Evolutionary conservation across 352 stramenopile genomes (phyloP).

Genomic region (Phytophthora sp.): DNA sequence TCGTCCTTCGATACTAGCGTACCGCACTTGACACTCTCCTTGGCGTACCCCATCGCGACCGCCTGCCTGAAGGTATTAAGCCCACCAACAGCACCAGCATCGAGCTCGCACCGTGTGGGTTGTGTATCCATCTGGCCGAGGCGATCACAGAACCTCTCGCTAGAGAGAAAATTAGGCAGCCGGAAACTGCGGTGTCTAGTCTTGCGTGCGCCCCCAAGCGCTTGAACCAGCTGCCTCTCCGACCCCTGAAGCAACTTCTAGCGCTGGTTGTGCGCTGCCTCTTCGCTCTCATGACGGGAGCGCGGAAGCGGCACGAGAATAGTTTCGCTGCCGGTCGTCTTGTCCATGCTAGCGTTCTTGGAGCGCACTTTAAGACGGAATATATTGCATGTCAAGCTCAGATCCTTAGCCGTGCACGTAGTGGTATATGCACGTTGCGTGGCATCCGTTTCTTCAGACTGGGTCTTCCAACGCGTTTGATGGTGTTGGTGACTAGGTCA

Average conservation of each 20-base stretch:
- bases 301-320: neutral
- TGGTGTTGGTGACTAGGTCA: neutral
- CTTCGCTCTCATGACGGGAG: neutral
- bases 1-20: no score
- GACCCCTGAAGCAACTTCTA: neutral
- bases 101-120: neutral
- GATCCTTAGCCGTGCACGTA: neutral
- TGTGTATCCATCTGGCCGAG: constrained; percentile 3
- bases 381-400: neutral
- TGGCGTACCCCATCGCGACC: no score
- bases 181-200: constrained; percentile 3
- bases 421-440: neutral
- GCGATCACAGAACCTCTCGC: constrained; percentile 3
- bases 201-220: neutral
- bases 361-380: neutral
- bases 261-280: neutral
- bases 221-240: neutral
- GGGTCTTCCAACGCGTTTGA: neutral
- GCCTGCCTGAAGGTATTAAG: no score
- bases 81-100: neutral
- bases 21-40: no score
- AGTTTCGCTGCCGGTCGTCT: neutral
- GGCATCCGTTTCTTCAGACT: neutral
- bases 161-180: constrained; percentile 5
- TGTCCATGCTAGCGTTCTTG: neutral